Percentiles rank a stretch among this genome's conserved stretches.
These are phyloP conservation scores for Sabuloglossum arenarium DNA, from an alignment of 495 filamentous ascomycete species.

Conservation along the genomic window DNA sequence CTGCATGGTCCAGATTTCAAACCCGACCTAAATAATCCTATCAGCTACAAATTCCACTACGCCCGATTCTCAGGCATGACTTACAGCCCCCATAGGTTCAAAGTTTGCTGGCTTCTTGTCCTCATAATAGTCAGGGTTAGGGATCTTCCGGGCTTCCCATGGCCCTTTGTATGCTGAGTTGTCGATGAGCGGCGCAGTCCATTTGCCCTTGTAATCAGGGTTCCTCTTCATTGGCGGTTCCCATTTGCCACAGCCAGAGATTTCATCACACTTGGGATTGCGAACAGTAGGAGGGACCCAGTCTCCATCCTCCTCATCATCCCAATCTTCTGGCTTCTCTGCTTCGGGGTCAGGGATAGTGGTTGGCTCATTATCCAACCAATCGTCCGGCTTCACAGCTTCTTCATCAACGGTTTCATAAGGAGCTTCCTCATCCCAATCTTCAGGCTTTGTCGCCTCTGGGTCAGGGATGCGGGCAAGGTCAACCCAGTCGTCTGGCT, in stretches of 20 bases:
- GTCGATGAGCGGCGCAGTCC: conserved; percentile 82
- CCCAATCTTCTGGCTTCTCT: conserved; percentile 98
- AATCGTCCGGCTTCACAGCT: conserved; percentile 81
- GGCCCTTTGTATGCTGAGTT: conserved; percentile 97
- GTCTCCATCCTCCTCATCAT: conserved; percentile 99
- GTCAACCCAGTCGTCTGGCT: conserved; percentile 93
- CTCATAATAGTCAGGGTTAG: conserved; percentile 93
- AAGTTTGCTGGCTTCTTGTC: conserved; percentile 94
- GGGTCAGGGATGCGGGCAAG: conserved; percentile 78
- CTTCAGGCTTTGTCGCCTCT: conserved; percentile 84
- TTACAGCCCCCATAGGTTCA: conserved; percentile 92
- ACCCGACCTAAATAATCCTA: conserved; percentile 46
- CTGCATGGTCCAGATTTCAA: conserved; percentile 99
- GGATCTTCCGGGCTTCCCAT: conserved; percentile 89
- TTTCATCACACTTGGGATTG: conserved; percentile 91
- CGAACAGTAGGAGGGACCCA: conserved; percentile 85
- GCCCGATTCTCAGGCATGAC: conserved; percentile 15
- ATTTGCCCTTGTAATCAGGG: conserved; percentile 98
- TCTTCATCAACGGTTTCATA: conserved; percentile 90
- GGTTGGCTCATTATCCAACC: conserved; percentile 79
- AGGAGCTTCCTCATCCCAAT: conserved; percentile 98
- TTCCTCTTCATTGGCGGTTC: conserved; percentile 82
- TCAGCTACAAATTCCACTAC: conserved; percentile 8
- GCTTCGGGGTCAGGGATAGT: conserved; percentile 88
- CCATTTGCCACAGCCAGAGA: conserved; percentile 90